A percentile compares a stretch with the other conserved stretches of the same genome.
Conservation (phyloP, 2,329 filamentous ascomycete genomes). For the Trichoderma harzianum region DNA sequence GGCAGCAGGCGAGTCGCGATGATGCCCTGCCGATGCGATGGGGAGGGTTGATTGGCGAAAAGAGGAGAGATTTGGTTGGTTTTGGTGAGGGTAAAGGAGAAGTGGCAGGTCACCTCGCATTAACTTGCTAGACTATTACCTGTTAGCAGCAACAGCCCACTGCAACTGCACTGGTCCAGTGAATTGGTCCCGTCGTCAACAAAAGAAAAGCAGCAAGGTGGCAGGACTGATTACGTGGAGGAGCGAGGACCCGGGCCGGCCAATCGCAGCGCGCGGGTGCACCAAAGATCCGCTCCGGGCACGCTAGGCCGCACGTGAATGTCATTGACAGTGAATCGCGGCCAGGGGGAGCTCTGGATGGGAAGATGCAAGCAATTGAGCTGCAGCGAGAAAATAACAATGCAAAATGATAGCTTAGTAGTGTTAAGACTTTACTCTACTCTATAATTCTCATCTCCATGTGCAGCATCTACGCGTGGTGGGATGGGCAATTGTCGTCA, state of each 20-base stretch:
- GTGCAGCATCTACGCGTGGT: neutral
- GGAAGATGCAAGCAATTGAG: neutral
- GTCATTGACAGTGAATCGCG: neutral
- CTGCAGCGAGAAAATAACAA: neutral
- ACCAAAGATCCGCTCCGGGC: constrained; percentile 25
- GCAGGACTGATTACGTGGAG: constrained; percentile 19
- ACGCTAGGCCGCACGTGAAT: constrained; percentile 16
- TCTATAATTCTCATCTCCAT: neutral
- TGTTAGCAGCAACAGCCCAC: constrained; percentile 13
- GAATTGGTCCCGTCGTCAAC: neutral
- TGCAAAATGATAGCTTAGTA: accelerated
- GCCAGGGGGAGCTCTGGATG: neutral
- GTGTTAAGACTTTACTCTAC: neutral
- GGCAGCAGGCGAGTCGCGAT: constrained; percentile 23
- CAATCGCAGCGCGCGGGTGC: constrained; percentile 21
- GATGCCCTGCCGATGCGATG: constrained; percentile 29
- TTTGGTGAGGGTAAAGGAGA: constrained; percentile 23
- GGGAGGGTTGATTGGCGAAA: constrained; percentile 18
- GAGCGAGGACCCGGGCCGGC: constrained; percentile 8
- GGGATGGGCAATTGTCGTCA: neutral
- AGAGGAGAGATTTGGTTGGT: constrained; percentile 19
- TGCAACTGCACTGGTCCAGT: neutral
- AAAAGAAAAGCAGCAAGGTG: neutral
- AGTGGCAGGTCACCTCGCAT: constrained; percentile 26
- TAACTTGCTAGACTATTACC: neutral